Base-by-base conservation (phyloP, 106 monocot species). In the Iris macrosiphon region DNA sequence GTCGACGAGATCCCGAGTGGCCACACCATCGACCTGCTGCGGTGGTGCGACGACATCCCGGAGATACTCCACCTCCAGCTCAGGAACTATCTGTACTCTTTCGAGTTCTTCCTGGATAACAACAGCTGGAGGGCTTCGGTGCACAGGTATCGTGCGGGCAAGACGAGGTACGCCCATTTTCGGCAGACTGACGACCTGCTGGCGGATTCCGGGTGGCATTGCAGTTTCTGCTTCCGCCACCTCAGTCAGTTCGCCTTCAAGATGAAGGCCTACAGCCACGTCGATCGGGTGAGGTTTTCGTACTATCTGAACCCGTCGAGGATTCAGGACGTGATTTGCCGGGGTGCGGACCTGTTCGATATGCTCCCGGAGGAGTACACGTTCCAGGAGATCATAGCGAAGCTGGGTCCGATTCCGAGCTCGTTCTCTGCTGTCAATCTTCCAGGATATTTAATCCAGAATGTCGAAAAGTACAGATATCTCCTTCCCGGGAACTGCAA, bases 311-410 rank as follows among this genome's bases (percentile, higher is more conserved):
- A 77, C 6, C 79, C 74, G 2, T 50, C 57, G 4, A 95, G 94
- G 68, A 82, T 95, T 62, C 94, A 95, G 43, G 76, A 72, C 38
- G 76, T 89, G 17, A 89, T 95, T 31, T 95, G 94, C 40, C 39
- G 65, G 40, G 94, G 94, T 8, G 70, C 75, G 0, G 85, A 95
- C 49, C 61, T 95, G 37, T 95, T 89, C 45, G 89, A 95, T 45
- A 95, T 95, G 94, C 65, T 95, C 47, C 94, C 94, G 4, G 89
- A 89, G 51, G 89, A 89, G 73, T 83, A 89, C 44, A 89, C 88
- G 9, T 89, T 89, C 39, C 72, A 83, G 55, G 83, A 79, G 37
- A 79, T 89, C 31, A 83, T 89, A 45, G 79, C 83, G 1, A 89
- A 89, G 71, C 49, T 89, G 79, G 88, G 88, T 22, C 79, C 79